Base-by-base conservation (phyloP, 192 early-diverging fungal species). In the Backusella australiensis region DNA sequence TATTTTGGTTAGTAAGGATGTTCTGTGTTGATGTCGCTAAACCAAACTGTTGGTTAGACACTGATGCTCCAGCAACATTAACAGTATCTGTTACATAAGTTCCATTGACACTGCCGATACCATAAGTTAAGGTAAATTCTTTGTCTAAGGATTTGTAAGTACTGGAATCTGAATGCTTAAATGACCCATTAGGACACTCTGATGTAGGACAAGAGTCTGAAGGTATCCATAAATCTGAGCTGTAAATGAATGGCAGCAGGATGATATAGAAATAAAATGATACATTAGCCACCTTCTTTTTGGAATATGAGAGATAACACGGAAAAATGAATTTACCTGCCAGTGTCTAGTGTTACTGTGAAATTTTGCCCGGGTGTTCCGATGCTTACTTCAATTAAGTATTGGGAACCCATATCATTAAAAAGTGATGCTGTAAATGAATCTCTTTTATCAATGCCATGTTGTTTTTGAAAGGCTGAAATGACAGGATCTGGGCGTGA, bases 181-280 rank as follows among this genome's bases (percentile, higher is more conserved):
- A 78, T 49, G 4, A 8, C 2, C 6, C 68, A 41, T 75, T 46
- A 14, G n/a, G 14, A 19, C 77, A 78, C 7, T 39, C 41, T 21
- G 44, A 14, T 1, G 59, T n/a, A 44, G 15, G 56, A 53, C 77
- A 78, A 44, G 29, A 35, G 2, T 17, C 17, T 23, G 34, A 26
- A 9, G 77, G 73, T 26, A 78, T 65, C 74, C 74, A 75, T 44
- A 75, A 73, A 52, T 73, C 44, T 56, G 42, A 35, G 53, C 38
- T 72, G 9, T 69, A 38, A 56, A 63, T 63, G 8, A 12, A 56
- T 56, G 8, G 23, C 52, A 56, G 8, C 7, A 56, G 52, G n/a
- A 3, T 56, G 52, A 21, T 56, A 21, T 21, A 59, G 17, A 29
- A 14, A 36, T 21, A 9, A 11, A 65, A 29, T 52, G 0, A 21